phyloP scores from a whole-genome alignment of 208 protist genomes.

The Crithidia sp. region DNA sequence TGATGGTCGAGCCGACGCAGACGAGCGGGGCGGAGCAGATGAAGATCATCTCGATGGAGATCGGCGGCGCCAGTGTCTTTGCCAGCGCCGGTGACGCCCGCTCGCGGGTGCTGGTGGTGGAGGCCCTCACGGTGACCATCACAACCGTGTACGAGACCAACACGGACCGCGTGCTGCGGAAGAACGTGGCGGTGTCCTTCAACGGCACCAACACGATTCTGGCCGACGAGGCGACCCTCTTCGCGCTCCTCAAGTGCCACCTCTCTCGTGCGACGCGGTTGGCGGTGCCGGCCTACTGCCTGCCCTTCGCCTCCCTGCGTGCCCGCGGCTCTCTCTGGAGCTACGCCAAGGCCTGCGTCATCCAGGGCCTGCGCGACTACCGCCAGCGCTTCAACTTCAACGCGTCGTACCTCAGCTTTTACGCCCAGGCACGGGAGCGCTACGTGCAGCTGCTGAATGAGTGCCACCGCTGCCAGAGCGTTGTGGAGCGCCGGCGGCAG shows the following conservation, averaged over 20 bases:
- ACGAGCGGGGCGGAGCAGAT: constrained; percentile 43
- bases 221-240: constrained; percentile 52
- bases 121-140: constrained; percentile 41
- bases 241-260: constrained; percentile 52
- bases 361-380: constrained; percentile 59
- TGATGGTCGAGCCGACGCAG: constrained; percentile 54
- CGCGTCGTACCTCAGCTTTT: constrained; percentile 74
- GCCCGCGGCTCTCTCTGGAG: constrained; percentile 54
- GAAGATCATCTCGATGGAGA: constrained; percentile 45
- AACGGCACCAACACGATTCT: constrained; percentile 39
- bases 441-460: constrained; percentile 78
- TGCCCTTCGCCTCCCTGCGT: constrained; percentile 51
- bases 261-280: constrained; percentile 48
- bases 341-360: constrained; percentile 55
- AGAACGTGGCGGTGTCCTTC: constrained; percentile 55
- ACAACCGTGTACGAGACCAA: constrained; percentile 56
- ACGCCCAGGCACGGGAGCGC: constrained; percentile 49
- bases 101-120: constrained; percentile 35
- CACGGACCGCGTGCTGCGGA: constrained; percentile 45
- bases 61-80: constrained; percentile 28
- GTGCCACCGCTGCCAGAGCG: constrained; percentile 53
- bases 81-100: constrained; percentile 24
- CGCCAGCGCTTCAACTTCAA: constrained; percentile 81
- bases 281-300: constrained; percentile 59
- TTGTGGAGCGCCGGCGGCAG: constrained; percentile 46